Evolutionary conservation across 805 yeast species (phyloP), one percentile per base, ranked within the genome.

Genomic region (Ogataea methylovora): DNA sequence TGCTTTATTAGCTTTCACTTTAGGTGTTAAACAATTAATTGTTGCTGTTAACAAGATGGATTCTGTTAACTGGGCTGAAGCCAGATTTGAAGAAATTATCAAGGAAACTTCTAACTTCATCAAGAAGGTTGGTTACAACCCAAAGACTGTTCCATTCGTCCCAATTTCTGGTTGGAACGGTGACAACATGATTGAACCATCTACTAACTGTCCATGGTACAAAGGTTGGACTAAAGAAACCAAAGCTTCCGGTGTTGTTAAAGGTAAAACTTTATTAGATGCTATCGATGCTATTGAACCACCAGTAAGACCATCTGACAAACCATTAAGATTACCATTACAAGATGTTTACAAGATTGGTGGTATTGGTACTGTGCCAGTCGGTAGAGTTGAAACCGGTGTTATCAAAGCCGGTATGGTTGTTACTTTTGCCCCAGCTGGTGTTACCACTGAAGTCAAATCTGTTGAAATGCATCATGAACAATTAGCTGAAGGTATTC

Each of bases 21-120:
- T 84, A 57, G 94, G 94, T 73, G 92, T 84, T 50, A 76, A 67
- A 52, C 90, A 82, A 68, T 73, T 84, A 64, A 80, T 84, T 61
- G 88, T 84, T 68, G 94, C 92, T 56, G 76, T 83, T 71, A 84
- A 84, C 87, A 84, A 84, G 84, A 84, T 84, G 94, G 94, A 84
- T 76, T 79, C 92, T 64, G 86, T 79, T 61, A 80, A 83, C 63
- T 84, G 94, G 94, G 72, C 76, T 52, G 76, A 84, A 73, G 61
- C 70, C 54, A 80, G 94, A 71, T 84, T 69, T 72, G 76, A 77
- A 53, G 87, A 81, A 64, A 81, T 80, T 54, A 60, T 67, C 63
- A 78, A 77, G 75, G 86, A 82, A 69, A 73, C 84, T 54, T 61
- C 81, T 48, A 77, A 76, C 71, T 81, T 81, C 75, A 76, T 80